Base-by-base conservation (phyloP, 2,329 filamentous ascomycete genomes). In the Annulohypoxylon truncatum region DNA sequence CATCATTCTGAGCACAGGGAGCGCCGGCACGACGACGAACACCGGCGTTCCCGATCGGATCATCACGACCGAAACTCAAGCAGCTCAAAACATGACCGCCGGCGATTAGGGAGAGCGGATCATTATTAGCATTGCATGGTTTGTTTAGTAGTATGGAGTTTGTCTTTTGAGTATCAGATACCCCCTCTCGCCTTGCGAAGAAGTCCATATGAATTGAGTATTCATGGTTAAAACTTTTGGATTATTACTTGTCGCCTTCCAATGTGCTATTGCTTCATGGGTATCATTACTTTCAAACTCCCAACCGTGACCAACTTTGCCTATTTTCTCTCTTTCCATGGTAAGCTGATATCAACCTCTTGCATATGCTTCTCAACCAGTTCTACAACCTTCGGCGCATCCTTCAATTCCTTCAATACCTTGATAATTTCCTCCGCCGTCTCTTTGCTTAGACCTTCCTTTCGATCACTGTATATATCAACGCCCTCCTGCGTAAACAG, bases 401-500 rank as follows among this genome's bases (percentile, higher is more conserved):
- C 83, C 42, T 84, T 82, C 66, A 92, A 69, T 8, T 76, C 79
- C 53, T 79, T 81, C 70, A 92, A 75, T 31, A 82, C 87, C 44
- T 78, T 77, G 75, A 86, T 82, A 65, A 95, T 87, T 24, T 76
- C 82, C 52, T 78, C 80, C 38, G 89, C 83, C 56, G 88, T 87
- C 75, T 81, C 84, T 61, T 85, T 80, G 58, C 83, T 85, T 68
- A 93, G 69, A 0, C 91, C 91, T 67, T 84, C 85, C 54, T 79
- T 84, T 13, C 84, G 82, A 71, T 91, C 84, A 47, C 87, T 89
- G 77, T 95, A 96, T 8, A 96, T 79, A 79, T 97, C 93, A 28
- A 97, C 74, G 0, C 93, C 93, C 61, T 93, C 92, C 68, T 91
- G 90, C 5, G 93, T 96, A 72, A 97, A 96, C 46, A 94, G 71